Conservation (phyloP, 257 asterid genomes). For the Haberlea rhodopensis region DNA sequence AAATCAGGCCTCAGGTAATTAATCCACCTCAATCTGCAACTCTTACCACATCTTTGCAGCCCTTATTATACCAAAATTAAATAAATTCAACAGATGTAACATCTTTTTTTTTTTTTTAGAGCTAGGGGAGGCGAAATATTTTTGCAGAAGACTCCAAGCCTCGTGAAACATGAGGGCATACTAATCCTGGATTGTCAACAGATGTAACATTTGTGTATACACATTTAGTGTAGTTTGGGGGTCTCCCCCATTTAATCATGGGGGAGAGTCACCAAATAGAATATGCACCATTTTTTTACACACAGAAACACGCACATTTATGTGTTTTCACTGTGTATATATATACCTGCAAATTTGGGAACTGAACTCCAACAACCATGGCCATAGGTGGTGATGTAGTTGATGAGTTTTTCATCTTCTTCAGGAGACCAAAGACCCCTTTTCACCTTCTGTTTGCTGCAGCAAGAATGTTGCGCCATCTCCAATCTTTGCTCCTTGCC, state of each 20-base stretch:
- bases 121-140: too few relatives aligned
- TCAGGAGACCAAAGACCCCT: constrained; percentile 57
- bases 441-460: constrained; percentile 53
- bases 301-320: neutral
- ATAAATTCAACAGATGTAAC: neutral
- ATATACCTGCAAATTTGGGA: constrained; percentile 45
- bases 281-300: neutral
- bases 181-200: too few relatives aligned
- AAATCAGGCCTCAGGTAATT: constrained; percentile 52
- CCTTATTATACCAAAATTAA: constrained; percentile 23
- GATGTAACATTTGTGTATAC: neutral
- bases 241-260: constrained; percentile 45
- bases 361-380: constrained; percentile 56
- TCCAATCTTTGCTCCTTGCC: neutral
- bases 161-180: too few relatives aligned
- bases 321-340: too few relatives aligned
- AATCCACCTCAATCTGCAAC: constrained; percentile 57
- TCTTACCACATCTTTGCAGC: constrained; percentile 53
- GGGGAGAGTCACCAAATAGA: constrained; percentile 12
- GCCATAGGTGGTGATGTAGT: constrained; percentile 41
- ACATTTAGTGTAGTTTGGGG: too few relatives aligned
- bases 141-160: too few relatives aligned
- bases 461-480: constrained; percentile 38
- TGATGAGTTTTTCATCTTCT: constrained; percentile 52
- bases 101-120: too few relatives aligned